These are phyloP conservation scores for Solioccasus polychromus DNA, from an alignment of 768 basidiomycete species.

Conservation along the genomic window DNA sequence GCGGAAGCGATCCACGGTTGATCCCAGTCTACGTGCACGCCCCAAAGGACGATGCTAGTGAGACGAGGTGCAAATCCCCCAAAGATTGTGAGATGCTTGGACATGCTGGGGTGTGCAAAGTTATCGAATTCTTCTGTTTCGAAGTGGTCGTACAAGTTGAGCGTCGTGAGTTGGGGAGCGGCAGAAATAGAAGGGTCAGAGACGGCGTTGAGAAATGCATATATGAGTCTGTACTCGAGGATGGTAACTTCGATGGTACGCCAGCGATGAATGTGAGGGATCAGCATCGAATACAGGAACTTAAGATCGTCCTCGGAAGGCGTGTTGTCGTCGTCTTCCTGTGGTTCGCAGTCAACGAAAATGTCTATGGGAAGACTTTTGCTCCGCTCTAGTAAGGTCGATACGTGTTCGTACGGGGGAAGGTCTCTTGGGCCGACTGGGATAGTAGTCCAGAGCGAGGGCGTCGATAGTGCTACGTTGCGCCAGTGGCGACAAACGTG, in stretches of 20 bases:
- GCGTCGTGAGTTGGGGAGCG: slow-evolving; percentile 52
- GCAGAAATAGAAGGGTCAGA: slow-evolving; percentile 35
- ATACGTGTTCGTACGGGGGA: slow-evolving; percentile 43
- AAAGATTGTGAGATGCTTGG: slow-evolving; percentile 46
- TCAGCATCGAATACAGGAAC: slow-evolving; percentile 36
- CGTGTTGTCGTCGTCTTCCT: slow-evolving; percentile 23
- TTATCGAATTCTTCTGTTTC: slow-evolving; percentile 35
- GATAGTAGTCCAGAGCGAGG: slow-evolving; percentile 55
- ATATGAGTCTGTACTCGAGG: slow-evolving; percentile 46
- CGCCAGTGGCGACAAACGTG: slow-evolving; percentile 66
- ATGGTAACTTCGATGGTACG: slow-evolving; percentile 46
- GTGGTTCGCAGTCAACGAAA: slow-evolving; percentile 41
- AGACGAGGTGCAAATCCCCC: slow-evolving; percentile 53
- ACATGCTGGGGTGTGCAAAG: slow-evolving; percentile 26
- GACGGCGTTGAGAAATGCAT: slow-evolving; percentile 40
- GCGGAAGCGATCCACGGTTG: slow-evolving; percentile 32
- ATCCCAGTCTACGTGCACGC: slow-evolving; percentile 69
- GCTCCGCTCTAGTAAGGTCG: slow-evolving; percentile 50
- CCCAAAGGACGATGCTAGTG: slow-evolving; percentile 52
- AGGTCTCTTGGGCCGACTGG: slow-evolving; percentile 19
- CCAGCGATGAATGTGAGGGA: slow-evolving; percentile 57
- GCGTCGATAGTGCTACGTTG: slow-evolving; percentile 46
- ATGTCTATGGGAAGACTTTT: slow-evolving; percentile 54
- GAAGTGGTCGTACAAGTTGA: slow-evolving; percentile 58
- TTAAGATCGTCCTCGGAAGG: slow-evolving; percentile 23